A percentile compares a stretch with the other conserved stretches of the same genome.
These are phyloP conservation scores for Pythium sp. DNA, from an alignment of 352 stramenopile species.

Conservation along the genomic window DNA sequence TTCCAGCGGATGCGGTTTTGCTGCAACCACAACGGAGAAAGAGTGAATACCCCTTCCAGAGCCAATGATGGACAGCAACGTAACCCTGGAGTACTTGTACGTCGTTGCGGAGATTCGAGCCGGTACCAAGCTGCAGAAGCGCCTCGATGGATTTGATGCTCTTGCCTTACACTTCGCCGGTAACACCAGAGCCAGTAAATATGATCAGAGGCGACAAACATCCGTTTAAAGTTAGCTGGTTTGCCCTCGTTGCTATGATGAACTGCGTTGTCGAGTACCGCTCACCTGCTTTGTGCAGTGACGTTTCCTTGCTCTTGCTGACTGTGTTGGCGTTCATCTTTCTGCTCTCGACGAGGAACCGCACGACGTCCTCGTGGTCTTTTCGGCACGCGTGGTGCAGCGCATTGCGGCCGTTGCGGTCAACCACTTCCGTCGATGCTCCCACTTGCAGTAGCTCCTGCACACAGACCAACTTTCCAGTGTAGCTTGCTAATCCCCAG, in stretches of 20 bases:
- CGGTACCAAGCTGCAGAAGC: slow-evolving; percentile 55
- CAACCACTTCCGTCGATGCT: slow-evolving; percentile 28
- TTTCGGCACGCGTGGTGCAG: slow-evolving; percentile 73
- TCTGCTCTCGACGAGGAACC: slow-evolving; percentile 37
- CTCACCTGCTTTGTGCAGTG: slow-evolving; percentile 77
- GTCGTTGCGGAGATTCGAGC: slow-evolving; percentile 57
- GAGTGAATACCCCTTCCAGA: too few relatives aligned
- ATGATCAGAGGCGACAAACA: neutral
- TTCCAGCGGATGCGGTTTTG: slow-evolving; percentile 68
- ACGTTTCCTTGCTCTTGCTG: slow-evolving; percentile 69
- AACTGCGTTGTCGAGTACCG: neutral
- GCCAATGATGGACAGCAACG: neutral
- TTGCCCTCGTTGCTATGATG: neutral
- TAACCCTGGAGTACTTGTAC: slow-evolving; percentile 18
- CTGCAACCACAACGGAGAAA: slow-evolving; percentile 18
- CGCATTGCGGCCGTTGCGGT: slow-evolving; percentile 61
- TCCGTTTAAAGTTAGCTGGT: neutral
- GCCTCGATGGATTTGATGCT: slow-evolving; percentile 53
- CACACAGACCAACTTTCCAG: slow-evolving; percentile 47
- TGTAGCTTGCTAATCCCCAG: slow-evolving; percentile 35
- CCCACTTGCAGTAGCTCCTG: slow-evolving; percentile 52
- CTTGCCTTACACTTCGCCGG: slow-evolving; percentile 32
- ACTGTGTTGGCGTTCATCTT: slow-evolving; percentile 54
- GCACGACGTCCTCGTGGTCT: slow-evolving; percentile 59
- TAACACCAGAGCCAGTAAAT: neutral